Percentiles rank a stretch among this genome's conserved stretches.
Evolutionary conservation across 257 asterid genomes (phyloP).

Genomic region (Rauvolfia tetraphylla): DNA sequence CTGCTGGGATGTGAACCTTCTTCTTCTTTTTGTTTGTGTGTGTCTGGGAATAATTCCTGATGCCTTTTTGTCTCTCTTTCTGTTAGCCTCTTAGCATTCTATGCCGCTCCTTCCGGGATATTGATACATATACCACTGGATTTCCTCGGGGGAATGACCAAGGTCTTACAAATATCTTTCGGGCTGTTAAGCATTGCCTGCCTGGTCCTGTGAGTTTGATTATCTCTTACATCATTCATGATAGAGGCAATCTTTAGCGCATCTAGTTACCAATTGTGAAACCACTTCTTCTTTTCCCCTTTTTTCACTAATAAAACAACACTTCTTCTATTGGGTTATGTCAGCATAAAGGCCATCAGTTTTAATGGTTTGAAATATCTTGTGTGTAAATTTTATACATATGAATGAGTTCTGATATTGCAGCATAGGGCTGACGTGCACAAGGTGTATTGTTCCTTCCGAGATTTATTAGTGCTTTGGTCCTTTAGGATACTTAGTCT

Average conservation of each 20-base stretch:
- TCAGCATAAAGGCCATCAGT: background rate
- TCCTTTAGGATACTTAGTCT: background rate
- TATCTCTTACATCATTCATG: background rate
- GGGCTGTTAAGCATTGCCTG: slow-evolving; percentile 78
- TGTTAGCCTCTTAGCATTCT: slow-evolving; percentile 87
- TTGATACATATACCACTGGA: slow-evolving; percentile 87
- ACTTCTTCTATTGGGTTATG: background rate
- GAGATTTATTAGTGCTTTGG: background rate
- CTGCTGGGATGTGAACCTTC: background rate
- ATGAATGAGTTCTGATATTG: background rate
- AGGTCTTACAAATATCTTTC: slow-evolving; percentile 63
- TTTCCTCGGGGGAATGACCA: slow-evolving; percentile 75
- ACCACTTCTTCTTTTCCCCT: background rate
- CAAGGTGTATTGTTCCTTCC: background rate
- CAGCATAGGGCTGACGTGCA: background rate
- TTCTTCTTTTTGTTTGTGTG: background rate
- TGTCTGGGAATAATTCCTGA: slow-evolving; percentile 1
- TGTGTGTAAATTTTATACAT: background rate
- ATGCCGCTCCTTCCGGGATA: slow-evolving; percentile 79
- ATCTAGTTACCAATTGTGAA: background rate
- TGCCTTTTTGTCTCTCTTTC: slow-evolving; percentile 13
- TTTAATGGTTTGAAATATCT: background rate
- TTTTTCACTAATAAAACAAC: background rate
- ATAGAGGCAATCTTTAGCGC: slow-evolving; percentile 2
- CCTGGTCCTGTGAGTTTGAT: slow-evolving; percentile 80